Evolutionary conservation across 495 filamentous ascomycete genomes (phyloP).

Genomic region (Aspergillus cristatus): DNA sequence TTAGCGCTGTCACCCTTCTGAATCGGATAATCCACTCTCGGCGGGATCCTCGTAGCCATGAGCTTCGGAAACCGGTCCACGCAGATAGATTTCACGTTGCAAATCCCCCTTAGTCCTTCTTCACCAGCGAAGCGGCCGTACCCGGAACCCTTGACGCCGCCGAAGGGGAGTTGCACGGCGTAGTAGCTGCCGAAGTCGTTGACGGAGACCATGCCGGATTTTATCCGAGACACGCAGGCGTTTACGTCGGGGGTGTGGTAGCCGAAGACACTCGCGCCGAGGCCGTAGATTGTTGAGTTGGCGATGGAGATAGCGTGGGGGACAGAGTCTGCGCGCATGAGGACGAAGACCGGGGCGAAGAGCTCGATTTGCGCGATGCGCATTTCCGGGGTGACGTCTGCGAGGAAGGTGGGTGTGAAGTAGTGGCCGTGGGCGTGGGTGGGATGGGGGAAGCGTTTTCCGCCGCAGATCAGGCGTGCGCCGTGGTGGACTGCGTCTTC

Average conservation of each 20-base stretch:
- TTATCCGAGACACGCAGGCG: slow-evolving; percentile 55
- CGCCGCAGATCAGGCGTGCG: slow-evolving; percentile 73
- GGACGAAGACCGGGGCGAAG: slow-evolving; percentile 81
- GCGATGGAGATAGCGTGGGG: slow-evolving; percentile 57
- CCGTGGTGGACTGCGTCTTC: slow-evolving; percentile 66
- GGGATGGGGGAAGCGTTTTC: slow-evolving; percentile 61
- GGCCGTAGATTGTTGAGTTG: slow-evolving; percentile 67
- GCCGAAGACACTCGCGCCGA: slow-evolving; percentile 81
- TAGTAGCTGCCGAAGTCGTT: slow-evolving; percentile 95
- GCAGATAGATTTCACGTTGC: slow-evolving; percentile 80
- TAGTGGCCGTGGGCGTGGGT: slow-evolving; percentile 71
- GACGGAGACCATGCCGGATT: slow-evolving; percentile 81
- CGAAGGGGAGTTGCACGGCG: slow-evolving; percentile 87
- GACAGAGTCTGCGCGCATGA: slow-evolving; percentile 62
- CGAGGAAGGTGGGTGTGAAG: slow-evolving; percentile 82
- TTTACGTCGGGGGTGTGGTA: slow-evolving; percentile 35
- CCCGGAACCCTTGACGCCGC: slow-evolving; percentile 75
- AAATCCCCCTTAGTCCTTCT: slow-evolving; percentile 75
- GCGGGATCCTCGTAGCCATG: slow-evolving; percentile 66
- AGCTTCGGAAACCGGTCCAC: slow-evolving; percentile 54
- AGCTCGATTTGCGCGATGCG: slow-evolving; percentile 83
- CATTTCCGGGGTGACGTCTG: slow-evolving; percentile 71
- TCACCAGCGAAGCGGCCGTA: slow-evolving; percentile 91
- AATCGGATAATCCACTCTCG: slow-evolving; percentile 72
- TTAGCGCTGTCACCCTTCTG: slow-evolving; percentile 33